Conservation (phyloP, 2,329 filamentous ascomycete species). For the Penicillium sclerotigenum region DNA sequence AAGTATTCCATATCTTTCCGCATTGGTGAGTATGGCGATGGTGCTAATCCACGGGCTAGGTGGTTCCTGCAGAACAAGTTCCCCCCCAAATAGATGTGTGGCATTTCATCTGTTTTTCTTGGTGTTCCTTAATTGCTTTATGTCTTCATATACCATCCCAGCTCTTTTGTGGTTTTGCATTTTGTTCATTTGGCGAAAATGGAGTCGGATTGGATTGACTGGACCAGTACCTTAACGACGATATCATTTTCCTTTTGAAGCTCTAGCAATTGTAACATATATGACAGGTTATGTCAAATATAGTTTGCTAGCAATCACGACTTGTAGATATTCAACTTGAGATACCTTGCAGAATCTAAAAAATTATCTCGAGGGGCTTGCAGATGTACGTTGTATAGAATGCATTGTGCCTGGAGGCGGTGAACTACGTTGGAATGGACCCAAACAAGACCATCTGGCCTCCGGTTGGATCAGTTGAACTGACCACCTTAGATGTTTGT, state of each 20-base stretch:
- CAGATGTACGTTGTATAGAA: neutral
- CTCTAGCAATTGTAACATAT: neutral
- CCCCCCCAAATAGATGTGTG: constrained; percentile 42
- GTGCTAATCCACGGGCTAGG: constrained; percentile 29
- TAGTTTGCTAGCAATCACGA: neutral
- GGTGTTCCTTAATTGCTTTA: constrained; percentile 8
- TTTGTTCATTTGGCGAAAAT: constrained; percentile 15
- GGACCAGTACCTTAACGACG: constrained; percentile 11
- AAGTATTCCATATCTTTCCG: constrained; percentile 19
- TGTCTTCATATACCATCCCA: constrained; percentile 27
- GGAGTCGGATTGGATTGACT: constrained; percentile 14
- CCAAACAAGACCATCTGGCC: constrained; percentile 35
- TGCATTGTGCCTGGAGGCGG: constrained; percentile 28
- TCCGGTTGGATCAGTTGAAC: constrained; percentile 9
- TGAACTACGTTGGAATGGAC: constrained; percentile 33
- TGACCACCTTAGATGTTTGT: neutral
- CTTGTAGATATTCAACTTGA: neutral
- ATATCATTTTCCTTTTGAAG: constrained; percentile 14
- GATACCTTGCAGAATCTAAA: neutral
- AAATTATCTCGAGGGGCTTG: neutral
- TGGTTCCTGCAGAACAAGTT: constrained; percentile 53
- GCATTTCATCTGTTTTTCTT: neutral
- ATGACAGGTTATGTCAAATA: neutral
- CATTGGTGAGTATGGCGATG: neutral
- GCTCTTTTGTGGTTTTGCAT: constrained; percentile 21